Evolutionary conservation across 805 yeast species (phyloP).

Genomic region (Lipomyces orientalis): DNA sequence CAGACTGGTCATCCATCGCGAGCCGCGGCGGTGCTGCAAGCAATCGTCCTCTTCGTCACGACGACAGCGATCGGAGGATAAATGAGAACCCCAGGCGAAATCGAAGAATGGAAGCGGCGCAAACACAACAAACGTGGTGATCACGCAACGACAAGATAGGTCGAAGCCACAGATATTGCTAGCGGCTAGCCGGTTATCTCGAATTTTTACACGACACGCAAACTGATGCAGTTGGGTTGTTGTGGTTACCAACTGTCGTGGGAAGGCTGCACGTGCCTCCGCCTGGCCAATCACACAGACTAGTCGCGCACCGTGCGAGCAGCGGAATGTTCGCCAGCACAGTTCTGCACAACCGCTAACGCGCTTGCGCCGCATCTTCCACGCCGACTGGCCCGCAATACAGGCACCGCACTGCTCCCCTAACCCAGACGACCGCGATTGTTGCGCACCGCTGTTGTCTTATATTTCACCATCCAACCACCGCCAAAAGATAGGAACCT

Average conservation of each 20-base stretch:
- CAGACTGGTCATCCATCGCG: constrained; percentile 15
- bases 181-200: neutral
- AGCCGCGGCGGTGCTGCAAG: neutral
- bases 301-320: neutral
- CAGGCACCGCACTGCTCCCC: no score
- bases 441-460: no score
- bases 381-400: neutral
- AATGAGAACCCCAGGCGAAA: neutral
- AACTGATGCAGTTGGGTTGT: neutral
- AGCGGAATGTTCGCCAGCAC: neutral
- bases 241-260: neutral
- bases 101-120: neutral
- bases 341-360: neutral
- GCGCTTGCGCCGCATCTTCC: neutral
- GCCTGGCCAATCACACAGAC: constrained; percentile 14
- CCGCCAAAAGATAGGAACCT: constrained; percentile 3
- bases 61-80: neutral
- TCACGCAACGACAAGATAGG: neutral
- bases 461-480: neutral
- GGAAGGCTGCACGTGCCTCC: constrained; percentile 17
- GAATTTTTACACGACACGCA: neutral
- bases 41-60: neutral
- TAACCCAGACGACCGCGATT: no score
- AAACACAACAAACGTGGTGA: neutral
- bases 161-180: neutral